Percentiles rank a stretch among this genome's conserved stretches.
phyloP scores from a whole-genome alignment of 139 green algal genomes.

The Chlorella sorokiniana region DNA sequence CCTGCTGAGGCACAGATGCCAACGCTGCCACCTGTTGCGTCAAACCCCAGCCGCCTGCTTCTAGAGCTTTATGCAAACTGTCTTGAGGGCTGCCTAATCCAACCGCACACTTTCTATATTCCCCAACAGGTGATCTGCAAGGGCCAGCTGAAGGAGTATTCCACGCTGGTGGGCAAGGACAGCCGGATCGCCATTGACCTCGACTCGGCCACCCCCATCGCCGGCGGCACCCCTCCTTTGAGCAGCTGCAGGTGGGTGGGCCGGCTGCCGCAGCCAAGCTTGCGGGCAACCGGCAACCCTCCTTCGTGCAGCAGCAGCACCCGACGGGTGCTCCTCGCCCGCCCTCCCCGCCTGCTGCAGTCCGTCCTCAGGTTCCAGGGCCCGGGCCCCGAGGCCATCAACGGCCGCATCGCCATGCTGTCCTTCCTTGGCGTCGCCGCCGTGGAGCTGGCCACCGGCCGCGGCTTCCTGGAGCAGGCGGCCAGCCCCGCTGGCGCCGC shows the following conservation, averaged over 20 bases:
- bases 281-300: not conserved
- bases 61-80: too few species aligned
- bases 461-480: not conserved
- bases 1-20: not conserved
- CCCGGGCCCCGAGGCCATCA: slow-evolving; percentile 80
- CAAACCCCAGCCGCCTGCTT: too few species aligned
- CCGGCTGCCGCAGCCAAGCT: not conserved
- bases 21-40: not conserved
- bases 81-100: not conserved
- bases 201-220: slow-evolving; percentile 2
- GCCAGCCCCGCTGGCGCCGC: slow-evolving; percentile 2
- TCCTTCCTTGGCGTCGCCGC: slow-evolving; percentile 53
- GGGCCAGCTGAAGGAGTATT: slow-evolving; percentile 3
- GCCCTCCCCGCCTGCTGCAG: not conserved
- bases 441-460: slow-evolving; percentile 26
- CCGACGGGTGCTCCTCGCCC: not conserved
- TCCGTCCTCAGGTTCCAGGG: slow-evolving; percentile 9
- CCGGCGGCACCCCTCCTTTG: slow-evolving; percentile 24
- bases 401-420: slow-evolving; percentile 82
- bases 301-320: not conserved
- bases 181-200: slow-evolving; percentile 28
- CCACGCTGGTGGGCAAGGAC: slow-evolving; percentile 31
- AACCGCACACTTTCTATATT: not conserved
- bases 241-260: slow-evolving; percentile 26
- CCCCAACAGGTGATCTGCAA: slow-evolving; percentile 10